Base-by-base conservation (phyloP, 805 yeast genomes). In the Candida alai region DNA sequence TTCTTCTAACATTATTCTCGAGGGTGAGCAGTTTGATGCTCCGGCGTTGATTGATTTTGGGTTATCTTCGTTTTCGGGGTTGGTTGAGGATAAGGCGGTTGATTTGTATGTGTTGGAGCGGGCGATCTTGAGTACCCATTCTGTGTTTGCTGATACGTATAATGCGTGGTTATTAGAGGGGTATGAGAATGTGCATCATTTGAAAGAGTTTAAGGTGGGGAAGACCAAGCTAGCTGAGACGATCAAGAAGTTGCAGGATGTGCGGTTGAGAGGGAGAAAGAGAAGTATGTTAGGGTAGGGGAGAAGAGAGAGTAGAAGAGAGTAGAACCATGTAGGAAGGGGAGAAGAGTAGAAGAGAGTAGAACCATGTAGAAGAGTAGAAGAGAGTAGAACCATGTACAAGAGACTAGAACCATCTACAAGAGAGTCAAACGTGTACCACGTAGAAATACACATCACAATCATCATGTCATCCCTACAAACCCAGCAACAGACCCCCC, bases 1-100 rank as follows among this genome's bases (percentile, higher is more conserved):
- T 0, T 78, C 90, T 15, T 89, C 97, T 0, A 93, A 93, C 49
- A 76, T 88, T 17, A 72, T 93, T 28, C 51, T 89, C 11, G 53
- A 58, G 31, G 37, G 42, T 4, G 40, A 43, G 4, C 13, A 28
- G 6, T 7, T 15, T 3, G 40, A 31, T 6, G 47, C 41, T 6
- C 87, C 94, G 0, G 74, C 66, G 21, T 58, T 93, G 44, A 93
- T 93, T 35, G 98, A 93, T 53, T 93, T 93, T 61, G 98, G 98
- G 0, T 67, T 93, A 13, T 84, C 95, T 2, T 77, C 88, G 9
- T 78, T 78, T 37, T 78, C 95, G 0, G 70, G 72, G 1, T 54
- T 87, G 41, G 73, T 84, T 0, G 98, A 93, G 49, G 97, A 90
- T 51, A 88, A 86, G 57, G 97, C 97, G 3, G 98, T 93, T n/a